Evolutionary conservation across 495 filamentous ascomycete species (phyloP), one percentile per base, ranked within the genome.

Genomic region (Amphirosellinia nigrospora): DNA sequence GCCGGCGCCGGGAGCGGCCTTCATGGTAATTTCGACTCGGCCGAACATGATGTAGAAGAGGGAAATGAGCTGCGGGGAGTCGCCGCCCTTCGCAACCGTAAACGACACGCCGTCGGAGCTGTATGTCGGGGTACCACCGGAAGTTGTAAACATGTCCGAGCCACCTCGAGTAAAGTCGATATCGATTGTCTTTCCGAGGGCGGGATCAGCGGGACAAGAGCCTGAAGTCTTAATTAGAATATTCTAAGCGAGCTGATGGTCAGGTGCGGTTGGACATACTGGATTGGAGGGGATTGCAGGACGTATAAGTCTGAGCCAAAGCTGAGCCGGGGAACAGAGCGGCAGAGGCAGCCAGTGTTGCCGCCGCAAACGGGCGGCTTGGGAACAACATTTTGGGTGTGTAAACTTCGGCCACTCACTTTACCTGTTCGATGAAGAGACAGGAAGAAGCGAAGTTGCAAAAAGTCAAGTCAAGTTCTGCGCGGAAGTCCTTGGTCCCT

Each of bases 31-130:
- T 67, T 93, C 90, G 71, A 94, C 88, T 32, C 90, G 88, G 64
- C 93, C 93, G 78, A 92, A 94, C 87, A 95, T 92, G 78, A 96
- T 93, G 79, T 92, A 94, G 73, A 94, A 94, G 70, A 89, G 84
- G 68, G 83, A 86, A 72, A 87, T 86, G 67, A 99, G 87, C 75
- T 93, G 88, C 1, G 96, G 96, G 3, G 93, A 87, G 78, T 99
- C 94, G 48, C 94, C 93, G 61, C 89, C 79, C 73, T 90, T 85
- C n/a, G 89, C 82, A 53, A 99, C 90, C n/a, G 93, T 93, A 79
- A 98, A 97, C 6, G 84, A 86, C 16, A 87, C 94, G 53, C 96
- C 96, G 78, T 93, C 89, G 34, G 86, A 84, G 71, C 87, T 89
- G 79, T 94, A 97, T 0, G 89, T 88, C 3, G 85, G 85, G 16